These are phyloP conservation scores for Papiliotrema terrestris DNA, from an alignment of 1,284 basidiomycete genomes.

Conservation along the genomic window DNA sequence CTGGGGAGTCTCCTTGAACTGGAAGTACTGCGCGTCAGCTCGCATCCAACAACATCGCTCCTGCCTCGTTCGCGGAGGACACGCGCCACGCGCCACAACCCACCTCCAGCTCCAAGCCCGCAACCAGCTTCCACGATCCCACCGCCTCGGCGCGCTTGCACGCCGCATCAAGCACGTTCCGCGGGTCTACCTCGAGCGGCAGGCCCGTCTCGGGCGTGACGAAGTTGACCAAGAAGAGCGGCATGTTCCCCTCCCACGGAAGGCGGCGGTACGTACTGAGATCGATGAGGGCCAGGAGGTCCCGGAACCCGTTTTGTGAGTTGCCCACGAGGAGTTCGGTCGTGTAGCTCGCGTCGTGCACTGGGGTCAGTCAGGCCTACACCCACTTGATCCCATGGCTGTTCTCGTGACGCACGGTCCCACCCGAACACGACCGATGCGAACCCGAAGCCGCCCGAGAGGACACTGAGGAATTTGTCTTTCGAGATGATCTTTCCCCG, in stretches of 20 bases:
- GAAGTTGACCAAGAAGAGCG: conserved; percentile 91
- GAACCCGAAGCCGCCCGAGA: conserved; percentile 79
- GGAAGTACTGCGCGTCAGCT: conserved; percentile 70
- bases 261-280: conserved; percentile 83
- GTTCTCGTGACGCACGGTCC: conserved; percentile 48
- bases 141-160: conserved; percentile 51
- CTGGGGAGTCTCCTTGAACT: conserved; percentile 84
- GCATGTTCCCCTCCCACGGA: conserved; percentile 86
- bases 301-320: conserved; percentile 83
- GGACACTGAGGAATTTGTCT: conserved; percentile 82
- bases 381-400: neutral
- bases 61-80: no score
- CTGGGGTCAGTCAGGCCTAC: conserved; percentile 11
- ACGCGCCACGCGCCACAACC: no score
- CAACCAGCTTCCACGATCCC: conserved; percentile 60
- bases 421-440: conserved; percentile 74
- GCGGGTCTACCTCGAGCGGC: conserved; percentile 76
- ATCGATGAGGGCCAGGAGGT: conserved; percentile 79
- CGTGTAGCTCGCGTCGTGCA: conserved; percentile 75
- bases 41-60: neutral
- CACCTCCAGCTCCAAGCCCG: conserved; percentile 89
- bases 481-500: conserved; percentile 94
- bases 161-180: conserved; percentile 67
- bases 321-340: conserved; percentile 86
- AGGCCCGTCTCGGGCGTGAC: conserved; percentile 74